Evolutionary conservation across 768 basidiomycete species (phyloP), one percentile per base, ranked within the genome.

Genomic region (Pleurotus ostreatus): DNA sequence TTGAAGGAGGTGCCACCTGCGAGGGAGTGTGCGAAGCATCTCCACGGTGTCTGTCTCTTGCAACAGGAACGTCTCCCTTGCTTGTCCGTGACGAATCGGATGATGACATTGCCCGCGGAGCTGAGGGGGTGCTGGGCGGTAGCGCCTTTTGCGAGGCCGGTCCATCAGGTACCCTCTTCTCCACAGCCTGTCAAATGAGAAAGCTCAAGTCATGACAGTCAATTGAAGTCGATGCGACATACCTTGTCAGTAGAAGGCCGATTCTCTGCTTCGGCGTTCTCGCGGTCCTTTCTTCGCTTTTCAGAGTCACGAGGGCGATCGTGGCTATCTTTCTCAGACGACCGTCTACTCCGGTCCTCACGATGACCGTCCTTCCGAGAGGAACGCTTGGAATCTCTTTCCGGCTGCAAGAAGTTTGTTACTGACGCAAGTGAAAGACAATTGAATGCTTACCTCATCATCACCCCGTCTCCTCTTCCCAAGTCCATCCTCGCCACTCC

Each of bases 281-380:
- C 88, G 26, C 83, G 80, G 55, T 89, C 88, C 59, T 79, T 84
- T 43, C 87, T 79, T 55, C 89, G 77, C 59, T 89, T 80, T 46
- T 80, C 80, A 2, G 84, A 80, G 20, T 92, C 89, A 55, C 86
- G 81, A 25, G 70, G 74, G 46, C 87, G 78, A 26, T 89, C 88
- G 57, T 84, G 81, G 23, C 76, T 68, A 46, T 90, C 88, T 66
- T 89, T 89, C 44, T 90, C 89, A 11, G 75, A 72, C 12, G 75
- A 74, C 52, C 89, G 82, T 23, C 89, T 83, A 59, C 72, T 73
- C 37, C 89, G 79, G 39, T 92, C 89, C 55, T 92, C 90, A 48
- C 89, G 83, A 63, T 89, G 87, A 26, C 81, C 70, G 2, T 91
- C 89, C 65, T 88, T 89, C 48, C 90, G 84, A 56, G 89, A 86